A percentile compares a stretch with the other conserved stretches of the same genome.
These are phyloP conservation scores for Choricystis sp. DNA, from an alignment of 139 green algal species.

Conservation along the genomic window DNA sequence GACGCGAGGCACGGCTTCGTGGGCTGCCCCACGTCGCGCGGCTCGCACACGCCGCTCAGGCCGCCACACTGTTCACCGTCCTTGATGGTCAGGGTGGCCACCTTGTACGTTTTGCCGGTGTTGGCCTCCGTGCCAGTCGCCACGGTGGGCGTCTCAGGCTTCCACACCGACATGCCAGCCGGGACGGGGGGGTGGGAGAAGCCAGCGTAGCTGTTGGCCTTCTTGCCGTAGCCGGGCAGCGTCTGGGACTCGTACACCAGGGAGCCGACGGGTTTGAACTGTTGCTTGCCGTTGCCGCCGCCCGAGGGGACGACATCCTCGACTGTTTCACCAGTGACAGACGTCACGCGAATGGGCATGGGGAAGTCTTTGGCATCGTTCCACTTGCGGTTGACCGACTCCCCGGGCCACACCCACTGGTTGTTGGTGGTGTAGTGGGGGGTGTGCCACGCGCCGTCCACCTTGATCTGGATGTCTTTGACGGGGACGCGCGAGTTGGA, in stretches of 20 bases:
- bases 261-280: not conserved
- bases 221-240: not conserved
- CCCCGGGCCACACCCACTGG: conserved; percentile 10
- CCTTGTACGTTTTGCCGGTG: not conserved
- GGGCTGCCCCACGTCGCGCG: not conserved
- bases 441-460: conserved; percentile 4
- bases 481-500: conserved; percentile 16
- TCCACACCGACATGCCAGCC: not conserved
- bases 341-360: conserved; percentile 7
- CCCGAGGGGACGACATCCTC: not conserved
- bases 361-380: conserved; percentile 5
- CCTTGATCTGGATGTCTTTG: conserved; percentile 5
- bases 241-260: not conserved
- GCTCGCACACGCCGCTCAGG: not conserved
- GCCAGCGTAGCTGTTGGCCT: not conserved
- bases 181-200: not conserved
- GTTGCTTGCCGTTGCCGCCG: conserved; percentile 1
- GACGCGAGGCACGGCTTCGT: not conserved
- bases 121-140: not conserved
- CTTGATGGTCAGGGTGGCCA: not conserved
- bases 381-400: not conserved
- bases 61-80: not conserved
- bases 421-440: conserved; percentile 10
- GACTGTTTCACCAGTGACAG: conserved; percentile 1
- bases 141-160: not conserved